Conservation (phyloP, 164 flowering plant species). For the Magnolia changhungtana region DNA sequence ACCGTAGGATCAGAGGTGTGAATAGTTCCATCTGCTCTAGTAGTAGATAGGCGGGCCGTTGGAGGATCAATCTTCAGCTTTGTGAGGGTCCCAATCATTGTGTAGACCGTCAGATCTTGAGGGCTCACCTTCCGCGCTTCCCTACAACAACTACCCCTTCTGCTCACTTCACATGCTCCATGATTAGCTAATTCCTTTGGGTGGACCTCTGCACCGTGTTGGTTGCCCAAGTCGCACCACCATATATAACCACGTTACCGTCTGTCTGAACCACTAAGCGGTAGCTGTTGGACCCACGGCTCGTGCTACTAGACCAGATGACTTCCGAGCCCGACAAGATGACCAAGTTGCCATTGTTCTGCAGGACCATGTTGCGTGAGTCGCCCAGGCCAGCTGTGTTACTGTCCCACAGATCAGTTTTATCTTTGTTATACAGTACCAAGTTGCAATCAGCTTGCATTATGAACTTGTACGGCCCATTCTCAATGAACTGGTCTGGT, state of each 20-base stretch:
- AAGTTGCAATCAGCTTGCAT: slow-evolving; percentile 27
- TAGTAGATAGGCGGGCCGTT: no score
- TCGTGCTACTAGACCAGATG: slow-evolving; percentile 20
- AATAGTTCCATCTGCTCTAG: no score
- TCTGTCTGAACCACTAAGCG: slow-evolving; percentile 23
- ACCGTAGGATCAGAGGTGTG: no score
- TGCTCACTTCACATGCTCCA: not conserved
- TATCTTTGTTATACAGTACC: slow-evolving; percentile 20
- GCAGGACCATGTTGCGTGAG: slow-evolving; percentile 12
- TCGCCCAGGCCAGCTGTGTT: slow-evolving; percentile 7
- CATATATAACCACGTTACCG: slow-evolving; percentile 32
- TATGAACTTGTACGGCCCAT: slow-evolving; percentile 22
- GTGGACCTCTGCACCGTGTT: slow-evolving; percentile 15
- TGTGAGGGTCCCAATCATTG: no score
- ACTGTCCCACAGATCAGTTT: slow-evolving; percentile 8
- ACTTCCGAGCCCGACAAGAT: slow-evolving; percentile 20
- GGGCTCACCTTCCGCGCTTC: no score
- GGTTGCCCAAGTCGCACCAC: slow-evolving; percentile 29
- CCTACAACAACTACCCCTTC: no score
- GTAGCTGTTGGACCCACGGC: slow-evolving; percentile 20
- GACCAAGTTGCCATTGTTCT: slow-evolving; percentile 31
- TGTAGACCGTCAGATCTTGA: no score
- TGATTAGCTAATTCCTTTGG: slow-evolving; percentile 4
- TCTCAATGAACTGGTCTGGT: slow-evolving; percentile 24
- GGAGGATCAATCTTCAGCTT: no score